Conservation (phyloP, 495 filamentous ascomycete genomes). For the Podospora pseudoanserina region DNA sequence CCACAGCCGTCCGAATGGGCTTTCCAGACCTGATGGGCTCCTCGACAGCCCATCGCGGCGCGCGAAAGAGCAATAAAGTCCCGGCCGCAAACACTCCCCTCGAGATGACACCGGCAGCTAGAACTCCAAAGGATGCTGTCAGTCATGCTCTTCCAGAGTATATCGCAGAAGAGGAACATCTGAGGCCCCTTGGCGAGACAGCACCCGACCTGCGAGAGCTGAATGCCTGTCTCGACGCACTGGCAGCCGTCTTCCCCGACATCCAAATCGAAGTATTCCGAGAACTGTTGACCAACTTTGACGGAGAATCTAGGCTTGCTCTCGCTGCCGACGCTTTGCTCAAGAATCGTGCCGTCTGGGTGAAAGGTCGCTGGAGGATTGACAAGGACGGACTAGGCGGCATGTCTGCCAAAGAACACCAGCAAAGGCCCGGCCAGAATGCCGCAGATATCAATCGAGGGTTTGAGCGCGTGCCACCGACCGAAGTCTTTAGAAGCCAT, state of each 20-base stretch:
- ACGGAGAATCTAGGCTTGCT: slow-evolving; percentile 76
- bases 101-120: slow-evolving; percentile 6
- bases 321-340: slow-evolving; percentile 82
- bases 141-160: slow-evolving; percentile 29
- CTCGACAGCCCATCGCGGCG: slow-evolving; percentile 16
- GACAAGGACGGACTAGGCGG: slow-evolving; percentile 24
- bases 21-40: slow-evolving; percentile 25
- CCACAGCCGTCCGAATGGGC: slow-evolving; percentile 25
- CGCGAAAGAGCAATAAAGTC: slow-evolving; percentile 18
- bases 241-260: slow-evolving; percentile 80
- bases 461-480: slow-evolving; percentile 49
- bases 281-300: slow-evolving; percentile 77
- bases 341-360: slow-evolving; percentile 70
- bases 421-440: neutral
- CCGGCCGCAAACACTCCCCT: slow-evolving; percentile 7
- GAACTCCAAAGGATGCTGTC: slow-evolving; percentile 3
- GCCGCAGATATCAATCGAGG: slow-evolving; percentile 18
- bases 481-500: slow-evolving; percentile 70
- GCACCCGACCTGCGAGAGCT: slow-evolving; percentile 62
- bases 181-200: slow-evolving; percentile 41
- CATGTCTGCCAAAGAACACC: neutral
- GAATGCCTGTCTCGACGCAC: slow-evolving; percentile 66
- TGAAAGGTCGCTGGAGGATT: slow-evolving; percentile 68
- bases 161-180: slow-evolving; percentile 47
- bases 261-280: slow-evolving; percentile 88